Base-by-base conservation (phyloP, 106 monocot genomes). In the Dendrobium chrysotoxum region DNA sequence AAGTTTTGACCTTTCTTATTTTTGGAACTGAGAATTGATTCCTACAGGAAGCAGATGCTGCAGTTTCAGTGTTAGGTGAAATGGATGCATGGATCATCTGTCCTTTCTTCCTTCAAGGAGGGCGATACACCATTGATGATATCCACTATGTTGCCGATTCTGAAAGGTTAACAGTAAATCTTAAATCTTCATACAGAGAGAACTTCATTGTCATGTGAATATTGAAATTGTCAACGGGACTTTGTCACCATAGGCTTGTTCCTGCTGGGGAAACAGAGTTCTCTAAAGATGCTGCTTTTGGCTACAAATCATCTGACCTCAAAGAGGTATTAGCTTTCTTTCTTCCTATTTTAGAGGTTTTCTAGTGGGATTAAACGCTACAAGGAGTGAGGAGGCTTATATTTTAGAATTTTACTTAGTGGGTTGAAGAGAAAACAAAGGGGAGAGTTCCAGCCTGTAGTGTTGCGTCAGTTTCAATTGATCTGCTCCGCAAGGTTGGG, bases 71-170 rank as follows among this genome's bases (percentile, higher is more conserved):
- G 41, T 79, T 98, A 61, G 97, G 97, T 57, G 97, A 98, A 81
- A 94, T 98, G 90, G 97, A 98, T 89, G 94, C 94, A 79, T 98
- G 97, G 97, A 88, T 98, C 47, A 91, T 98, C 50, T 94, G 94
- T 70, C 97, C 97, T 83, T 98, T 98, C 83, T 98, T 98, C 82
- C 88, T 94, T 75, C 97, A 98, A 75, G 97, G 97, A 75, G 97
- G 97, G 5, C 89, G 97, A 40, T 98, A 92, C 80, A 98, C 97
- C 72, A 92, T 98, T 80, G 64, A 92, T 79, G 91, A 98, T 79
- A 77, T 92, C 75, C 97, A 98, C 75, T 98, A 94, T 84, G 94
- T 98, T 85, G 88, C 92, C 31, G 97, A 98, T 50, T 92, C 92
- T 75, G 91, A 91, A 42, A 94, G 88, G 97, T 92, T 80, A 44